Base-by-base conservation (phyloP, 805 yeast species). In the Hanseniaspora vineae region DNA sequence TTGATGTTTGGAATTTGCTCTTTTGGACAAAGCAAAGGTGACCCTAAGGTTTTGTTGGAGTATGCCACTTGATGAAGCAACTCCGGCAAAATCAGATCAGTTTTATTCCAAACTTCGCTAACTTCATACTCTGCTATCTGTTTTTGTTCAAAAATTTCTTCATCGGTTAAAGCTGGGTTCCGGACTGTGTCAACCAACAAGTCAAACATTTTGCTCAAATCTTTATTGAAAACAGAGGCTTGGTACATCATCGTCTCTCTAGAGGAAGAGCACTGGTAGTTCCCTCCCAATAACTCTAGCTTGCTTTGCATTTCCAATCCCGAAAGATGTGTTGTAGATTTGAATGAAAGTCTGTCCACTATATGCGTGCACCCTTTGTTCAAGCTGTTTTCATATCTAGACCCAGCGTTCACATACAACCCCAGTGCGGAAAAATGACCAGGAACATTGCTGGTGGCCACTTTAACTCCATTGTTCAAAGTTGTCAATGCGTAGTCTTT, bases 371-470 rank as follows among this genome's bases (percentile, higher is more conserved):
- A 70, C 0, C 98, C 98, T 35, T 78, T 74, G 47, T 78, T 57
- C 31, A 60, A 56, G 2, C 67, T 69, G 31, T 72, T 69, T 64
- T 92, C 97, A 60, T 71, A 87, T 45, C 97, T 73, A 2, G 96
- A 81, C 1, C 98, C 98, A 1, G 95, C 95, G 58, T 84, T 82
- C 5, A 92, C 74, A 58, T 86, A 92, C 42, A 90, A 74, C 1
- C 97, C 97, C 42, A 89, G 65, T 0, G 96, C 95, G 49, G 90
- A 75, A 61, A 92, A 92, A 64, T 89, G 95, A 39, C 95, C 88
- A 1, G 96, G 92, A 0, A 83, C 75, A 42, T 84, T 79, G 51
- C 87, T 92, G 2, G 95, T 83, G 11, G 87, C 89, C 6, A 90
- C 81, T 52, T 81, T 72, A 35, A 89, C 67, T 2, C 97, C 97